Conservation (phyloP, 306 rosid genomes). For the Inga oerstediana region DNA sequence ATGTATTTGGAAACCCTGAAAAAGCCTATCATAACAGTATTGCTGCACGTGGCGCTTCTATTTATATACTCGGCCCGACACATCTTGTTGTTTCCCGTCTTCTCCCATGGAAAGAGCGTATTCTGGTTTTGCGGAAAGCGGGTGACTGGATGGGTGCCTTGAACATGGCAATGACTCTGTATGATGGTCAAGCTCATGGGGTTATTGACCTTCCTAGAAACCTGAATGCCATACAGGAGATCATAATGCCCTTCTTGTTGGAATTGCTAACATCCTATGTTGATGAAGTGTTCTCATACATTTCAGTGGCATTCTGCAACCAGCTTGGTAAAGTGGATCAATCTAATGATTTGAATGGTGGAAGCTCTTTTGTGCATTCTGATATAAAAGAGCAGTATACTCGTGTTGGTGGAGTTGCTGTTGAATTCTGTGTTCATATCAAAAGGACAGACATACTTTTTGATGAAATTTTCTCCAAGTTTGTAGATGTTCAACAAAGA, state of each 20-base stretch:
- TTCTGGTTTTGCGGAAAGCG: constrained; percentile 79
- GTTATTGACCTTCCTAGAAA: constrained; percentile 93
- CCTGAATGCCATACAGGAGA: constrained; percentile 87
- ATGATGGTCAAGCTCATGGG: constrained; percentile 95
- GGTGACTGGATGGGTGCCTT: constrained; percentile 99
- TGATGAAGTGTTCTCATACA: constrained; percentile 95
- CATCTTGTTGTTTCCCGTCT: constrained; percentile 86
- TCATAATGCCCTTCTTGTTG: constrained; percentile 84
- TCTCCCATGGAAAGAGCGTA: constrained; percentile 97
- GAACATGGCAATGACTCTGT: constrained; percentile 94
- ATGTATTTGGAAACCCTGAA: constrained; percentile 88
- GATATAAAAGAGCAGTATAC: constrained; percentile 93
- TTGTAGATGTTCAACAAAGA: constrained; percentile 76
- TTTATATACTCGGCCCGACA: constrained; percentile 83
- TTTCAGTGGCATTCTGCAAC: constrained; percentile 89
- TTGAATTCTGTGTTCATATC: constrained; percentile 96
- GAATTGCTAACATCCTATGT: constrained; percentile 93
- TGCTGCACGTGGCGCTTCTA: constrained; percentile 92
- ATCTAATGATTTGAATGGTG: constrained; percentile 44
- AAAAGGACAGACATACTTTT: constrained; percentile 91
- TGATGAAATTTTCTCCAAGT: constrained; percentile 89
- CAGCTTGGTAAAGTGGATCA: constrained; percentile 75
- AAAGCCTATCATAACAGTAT: constrained; percentile 87
- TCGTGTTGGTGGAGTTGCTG: constrained; percentile 99
- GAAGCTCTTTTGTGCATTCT: constrained; percentile 62